Conservation (phyloP, 768 basidiomycete species). For the Postia placenta region DNA sequence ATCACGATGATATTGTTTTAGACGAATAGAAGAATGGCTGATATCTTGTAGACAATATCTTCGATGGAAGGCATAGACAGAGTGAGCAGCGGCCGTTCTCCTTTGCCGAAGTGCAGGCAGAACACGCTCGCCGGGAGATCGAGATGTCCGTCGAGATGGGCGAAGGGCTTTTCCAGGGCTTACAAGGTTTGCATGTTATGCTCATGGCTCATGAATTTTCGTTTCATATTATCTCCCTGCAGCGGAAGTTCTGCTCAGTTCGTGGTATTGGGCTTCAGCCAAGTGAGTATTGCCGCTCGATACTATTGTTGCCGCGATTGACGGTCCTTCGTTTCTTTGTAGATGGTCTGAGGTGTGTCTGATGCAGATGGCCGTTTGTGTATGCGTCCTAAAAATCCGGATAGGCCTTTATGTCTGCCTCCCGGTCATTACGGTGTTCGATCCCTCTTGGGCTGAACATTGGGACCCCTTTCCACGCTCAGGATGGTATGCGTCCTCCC, state of each 20-base stretch:
- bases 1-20: not conserved
- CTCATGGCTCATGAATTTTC: not conserved
- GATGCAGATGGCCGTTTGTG: not conserved
- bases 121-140: slow-evolving; percentile 43
- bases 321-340: not conserved
- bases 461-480: slow-evolving; percentile 57
- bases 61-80: not conserved
- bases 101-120: slow-evolving; percentile 62
- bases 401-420: slow-evolving; percentile 56
- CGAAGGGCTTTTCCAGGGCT: slow-evolving; percentile 49
- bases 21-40: not conserved
- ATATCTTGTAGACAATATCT: slow-evolving; percentile 2
- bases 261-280: slow-evolving; percentile 73
- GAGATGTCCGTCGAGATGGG: slow-evolving; percentile 44
- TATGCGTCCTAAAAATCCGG: not conserved
- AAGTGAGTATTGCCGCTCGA: slow-evolving; percentile 35
- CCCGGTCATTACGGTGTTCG: slow-evolving; percentile 48
- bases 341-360: slow-evolving; percentile 79
- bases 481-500: slow-evolving; percentile 43
- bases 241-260: slow-evolving; percentile 63
- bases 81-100: slow-evolving; percentile 35
- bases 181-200: slow-evolving; percentile 46
- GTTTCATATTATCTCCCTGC: not conserved
- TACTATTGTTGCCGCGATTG: not conserved
- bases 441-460: slow-evolving; percentile 64